Evolutionary conservation across 2,329 filamentous ascomycete species (phyloP).

Genomic region (Leptoxyphium fumago): DNA sequence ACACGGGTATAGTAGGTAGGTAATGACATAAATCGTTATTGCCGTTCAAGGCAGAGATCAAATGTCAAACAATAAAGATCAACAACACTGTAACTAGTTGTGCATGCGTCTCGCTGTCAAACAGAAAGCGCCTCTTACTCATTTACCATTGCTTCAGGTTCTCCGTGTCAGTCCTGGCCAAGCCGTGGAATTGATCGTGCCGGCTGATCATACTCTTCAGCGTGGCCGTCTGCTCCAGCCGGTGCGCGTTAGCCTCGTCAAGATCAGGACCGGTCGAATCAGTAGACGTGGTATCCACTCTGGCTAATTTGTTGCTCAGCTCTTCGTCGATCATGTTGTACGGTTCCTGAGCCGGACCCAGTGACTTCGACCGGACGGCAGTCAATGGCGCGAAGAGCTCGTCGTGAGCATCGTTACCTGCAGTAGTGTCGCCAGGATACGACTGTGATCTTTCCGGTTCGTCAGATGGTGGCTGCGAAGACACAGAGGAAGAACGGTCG

Average conservation of each 20-base stretch:
- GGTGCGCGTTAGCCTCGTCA: constrained; percentile 4
- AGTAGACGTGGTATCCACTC: constrained; percentile 11
- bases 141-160: constrained; percentile 18
- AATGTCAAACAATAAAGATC: too few relatives aligned
- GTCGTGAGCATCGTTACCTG: not conserved
- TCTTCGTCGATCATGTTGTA: constrained; percentile 5
- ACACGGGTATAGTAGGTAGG: too few relatives aligned
- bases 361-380: constrained; percentile 8
- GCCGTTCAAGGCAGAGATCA: too few relatives aligned
- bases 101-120: too few relatives aligned
- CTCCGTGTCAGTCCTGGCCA: constrained; percentile 21
- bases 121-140: too few relatives aligned
- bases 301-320: constrained; percentile 10
- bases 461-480: constrained; percentile 7
- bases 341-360: constrained; percentile 2
- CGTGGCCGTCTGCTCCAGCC: constrained; percentile 16
- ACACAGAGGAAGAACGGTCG: constrained; percentile 3
- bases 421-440: constrained; percentile 4
- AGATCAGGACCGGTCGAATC: not conserved
- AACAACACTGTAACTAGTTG: too few relatives aligned
- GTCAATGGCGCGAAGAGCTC: not conserved
- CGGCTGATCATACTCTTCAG: constrained; percentile 24
- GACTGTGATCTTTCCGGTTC: constrained; percentile 14
- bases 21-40: too few relatives aligned
- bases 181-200: constrained; percentile 28